Evolutionary conservation across 768 basidiomycete species (phyloP).

Genomic region (Sarcomyxa edulis): DNA sequence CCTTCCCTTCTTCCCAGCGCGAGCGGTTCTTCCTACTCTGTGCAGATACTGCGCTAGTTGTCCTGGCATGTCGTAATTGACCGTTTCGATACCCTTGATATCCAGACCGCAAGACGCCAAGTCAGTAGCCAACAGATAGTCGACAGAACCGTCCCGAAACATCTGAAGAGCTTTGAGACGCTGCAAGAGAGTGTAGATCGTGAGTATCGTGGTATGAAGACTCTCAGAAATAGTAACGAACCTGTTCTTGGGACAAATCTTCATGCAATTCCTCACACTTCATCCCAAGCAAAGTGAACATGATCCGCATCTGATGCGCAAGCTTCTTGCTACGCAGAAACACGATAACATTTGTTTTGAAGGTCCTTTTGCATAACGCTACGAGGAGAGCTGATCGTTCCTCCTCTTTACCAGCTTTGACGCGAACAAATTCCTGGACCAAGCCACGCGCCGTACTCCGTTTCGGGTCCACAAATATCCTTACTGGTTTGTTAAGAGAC

Average conservation of each 20-base stretch:
- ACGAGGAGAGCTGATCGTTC: constrained; percentile 76
- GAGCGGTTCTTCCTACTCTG: constrained; percentile 94
- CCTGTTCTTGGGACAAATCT: constrained; percentile 94
- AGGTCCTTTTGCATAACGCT: constrained; percentile 83
- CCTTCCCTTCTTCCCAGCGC: constrained; percentile 92
- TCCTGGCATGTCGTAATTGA: constrained; percentile 98
- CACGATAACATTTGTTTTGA: constrained; percentile 79
- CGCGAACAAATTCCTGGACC: constrained; percentile 92
- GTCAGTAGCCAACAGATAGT: constrained; percentile 95
- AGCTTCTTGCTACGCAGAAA: constrained; percentile 97
- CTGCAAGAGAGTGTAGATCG: too few relatives aligned
- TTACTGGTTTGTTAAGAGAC: constrained; percentile 88
- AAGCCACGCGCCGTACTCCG: constrained; percentile 80
- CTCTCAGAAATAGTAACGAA: too few relatives aligned
- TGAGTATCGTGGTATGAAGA: too few relatives aligned
- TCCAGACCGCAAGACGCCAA: constrained; percentile 93
- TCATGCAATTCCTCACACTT: constrained; percentile 93
- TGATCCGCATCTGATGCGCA: constrained; percentile 93
- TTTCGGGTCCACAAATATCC: constrained; percentile 94
- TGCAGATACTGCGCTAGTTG: constrained; percentile 93
- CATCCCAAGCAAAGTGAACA: constrained; percentile 87
- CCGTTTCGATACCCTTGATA: constrained; percentile 95
- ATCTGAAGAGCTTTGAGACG: constrained; percentile 80
- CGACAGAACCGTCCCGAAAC: constrained; percentile 85
- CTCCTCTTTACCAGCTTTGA: constrained; percentile 71